Percentiles rank a stretch among this genome's conserved stretches.
These are phyloP conservation scores for Penicillium frequentans DNA, from an alignment of 2,329 filamentous ascomycete genomes.

Conservation along the genomic window DNA sequence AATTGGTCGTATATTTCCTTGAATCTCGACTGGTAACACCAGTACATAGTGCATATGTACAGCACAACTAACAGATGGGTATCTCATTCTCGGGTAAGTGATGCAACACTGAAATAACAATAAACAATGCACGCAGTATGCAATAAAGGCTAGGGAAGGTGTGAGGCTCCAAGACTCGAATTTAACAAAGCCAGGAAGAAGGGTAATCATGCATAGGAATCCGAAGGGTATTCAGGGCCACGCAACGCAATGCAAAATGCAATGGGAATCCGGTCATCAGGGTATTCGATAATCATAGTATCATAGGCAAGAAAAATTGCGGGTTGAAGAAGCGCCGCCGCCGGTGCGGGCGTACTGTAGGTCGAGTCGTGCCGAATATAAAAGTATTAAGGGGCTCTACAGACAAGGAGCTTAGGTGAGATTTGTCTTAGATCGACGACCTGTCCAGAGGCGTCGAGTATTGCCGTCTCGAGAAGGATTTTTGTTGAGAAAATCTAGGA, in stretches of 20 bases:
- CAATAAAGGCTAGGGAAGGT: not conserved
- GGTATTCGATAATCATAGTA: conserved; percentile 3
- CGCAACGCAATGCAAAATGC: conserved; percentile 12
- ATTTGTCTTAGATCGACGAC: conserved; percentile 15
- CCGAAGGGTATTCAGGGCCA: conserved; percentile 4
- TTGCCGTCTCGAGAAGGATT: not conserved
- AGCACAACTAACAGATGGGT: conserved; percentile 4
- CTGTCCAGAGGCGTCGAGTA: conserved; percentile 15
- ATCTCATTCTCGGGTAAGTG: conserved; percentile 8
- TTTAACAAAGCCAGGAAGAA: not conserved
- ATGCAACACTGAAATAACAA: not conserved
- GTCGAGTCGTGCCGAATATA: not conserved
- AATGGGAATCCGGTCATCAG: conserved; percentile 1
- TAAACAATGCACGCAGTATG: not conserved
- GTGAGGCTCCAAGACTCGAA: not conserved
- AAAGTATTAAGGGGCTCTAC: not conserved
- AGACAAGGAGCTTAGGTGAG: not conserved
- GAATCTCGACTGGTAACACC: not conserved
- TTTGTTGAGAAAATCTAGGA: conserved; percentile 5
- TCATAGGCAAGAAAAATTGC: not conserved
- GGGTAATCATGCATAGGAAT: conserved; percentile 1
- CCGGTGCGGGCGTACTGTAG: conserved; percentile 2
- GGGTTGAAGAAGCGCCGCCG: not conserved
- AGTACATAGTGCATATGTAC: not conserved
- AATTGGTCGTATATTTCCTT: not conserved